Base-by-base conservation (phyloP, 1,284 basidiomycete species). In the Leccinum pallidistipes region DNA sequence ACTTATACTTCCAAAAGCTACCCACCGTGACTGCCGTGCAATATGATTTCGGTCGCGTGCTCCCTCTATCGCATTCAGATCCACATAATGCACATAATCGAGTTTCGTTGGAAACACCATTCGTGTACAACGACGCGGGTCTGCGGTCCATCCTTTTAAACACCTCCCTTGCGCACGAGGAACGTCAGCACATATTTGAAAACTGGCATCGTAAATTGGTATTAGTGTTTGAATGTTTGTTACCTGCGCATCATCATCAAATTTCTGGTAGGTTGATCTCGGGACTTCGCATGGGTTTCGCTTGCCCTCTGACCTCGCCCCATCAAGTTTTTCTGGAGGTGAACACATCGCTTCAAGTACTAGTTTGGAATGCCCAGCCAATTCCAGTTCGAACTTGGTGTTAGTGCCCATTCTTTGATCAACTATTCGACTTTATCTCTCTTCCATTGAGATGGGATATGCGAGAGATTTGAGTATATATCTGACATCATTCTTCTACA, bases 121-220 rank as follows among this genome's bases (percentile, higher is more conserved):
- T 27, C 29, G 2, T 29, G 3, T 52, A 40, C 5, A 29, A 57
- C 5, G 16, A 54, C 29, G 2, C 7, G 1, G 10, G 32, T 31
- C 11, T 62, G n/a, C 50, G 38, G 1, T 47, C 7, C 18, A 31
- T 59, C 7, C 47, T 64, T 5, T 21, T 21, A 21, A 21, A 21
- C 2, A 11, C 0, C 18, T 63, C 62, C 2, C 61, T 64, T 3
- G 16, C 11, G 0, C 29, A 10, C 1, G 55, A 49, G 5, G 38
- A 55, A 31, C 10, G 62, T 21, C 64, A 60, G 24, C 51, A 9
- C 14, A 24, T 36, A 18, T 64, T 65, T 21, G 54, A 62, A 29
- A 1, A 29, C 5, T 21, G 40, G 1, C 27, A 53, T 18, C 40
- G 7, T 14, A 27, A 40, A 49, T 24, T 62, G 49, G 63, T 64